Conservation (phyloP, 176 grass and related monocot genomes). For the Bothriochloa decipiens region DNA sequence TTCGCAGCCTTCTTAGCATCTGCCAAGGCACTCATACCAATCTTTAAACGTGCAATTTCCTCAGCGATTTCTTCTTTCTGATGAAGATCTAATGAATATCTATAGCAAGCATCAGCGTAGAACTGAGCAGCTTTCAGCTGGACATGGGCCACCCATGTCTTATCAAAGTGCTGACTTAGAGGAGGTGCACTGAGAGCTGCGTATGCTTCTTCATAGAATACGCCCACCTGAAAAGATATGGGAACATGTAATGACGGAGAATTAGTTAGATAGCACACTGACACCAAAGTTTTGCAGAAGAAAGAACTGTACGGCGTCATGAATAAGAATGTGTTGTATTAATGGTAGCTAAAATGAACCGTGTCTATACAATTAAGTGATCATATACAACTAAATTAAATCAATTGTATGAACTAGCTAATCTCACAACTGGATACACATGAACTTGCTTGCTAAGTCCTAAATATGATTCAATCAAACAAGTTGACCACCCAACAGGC, state of each 20-base stretch:
- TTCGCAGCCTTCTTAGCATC: conserved; percentile 88
- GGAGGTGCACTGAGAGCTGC: conserved; percentile 67
- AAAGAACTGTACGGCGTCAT: not conserved
- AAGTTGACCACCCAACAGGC: not conserved
- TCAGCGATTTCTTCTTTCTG: conserved; percentile 94
- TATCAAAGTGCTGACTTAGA: conserved; percentile 92
- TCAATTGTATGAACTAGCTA: conserved; percentile 4
- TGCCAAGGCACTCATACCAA: conserved; percentile 74
- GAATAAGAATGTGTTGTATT: conserved; percentile 20
- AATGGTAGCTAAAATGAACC: conserved; percentile 25
- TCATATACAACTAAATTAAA: conserved; percentile 18
- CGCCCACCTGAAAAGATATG: conserved; percentile 70
- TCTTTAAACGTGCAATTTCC: conserved; percentile 92
- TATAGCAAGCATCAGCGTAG: conserved; percentile 94
- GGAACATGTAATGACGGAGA: not conserved
- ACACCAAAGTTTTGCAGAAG: conserved; percentile 34
- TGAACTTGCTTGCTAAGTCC: conserved; percentile 14
- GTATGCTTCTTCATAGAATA: conserved; percentile 95
- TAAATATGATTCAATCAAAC: conserved; percentile 10
- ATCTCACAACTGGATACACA: conserved; percentile 12
- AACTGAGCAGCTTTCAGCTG: conserved; percentile 97
- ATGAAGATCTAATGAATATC: conserved; percentile 87
- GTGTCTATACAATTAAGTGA: conserved; percentile 16
- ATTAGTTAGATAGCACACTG: conserved; percentile 19
- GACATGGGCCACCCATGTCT: conserved; percentile 93